Percentiles rank a stretch among this genome's conserved stretches.
Conservation (phyloP, 2,329 filamentous ascomycete genomes). For the Kalmusia sp. region DNA sequence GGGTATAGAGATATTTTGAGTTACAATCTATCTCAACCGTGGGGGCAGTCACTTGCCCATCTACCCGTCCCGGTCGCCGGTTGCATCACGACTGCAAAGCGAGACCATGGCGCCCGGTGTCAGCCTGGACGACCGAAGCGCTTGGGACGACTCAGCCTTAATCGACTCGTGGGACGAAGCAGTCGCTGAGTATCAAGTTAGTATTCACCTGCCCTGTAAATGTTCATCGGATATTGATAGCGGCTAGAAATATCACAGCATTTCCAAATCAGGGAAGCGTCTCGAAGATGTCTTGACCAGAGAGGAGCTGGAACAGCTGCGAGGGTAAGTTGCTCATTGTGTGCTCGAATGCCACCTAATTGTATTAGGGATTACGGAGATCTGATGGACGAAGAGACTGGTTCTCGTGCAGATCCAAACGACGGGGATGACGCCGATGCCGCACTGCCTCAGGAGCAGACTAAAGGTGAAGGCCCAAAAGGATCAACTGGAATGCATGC, state of each 20-base stretch:
- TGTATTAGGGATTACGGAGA: slow-evolving; percentile 39
- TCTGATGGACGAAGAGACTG: slow-evolving; percentile 31
- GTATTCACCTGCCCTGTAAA: background rate
- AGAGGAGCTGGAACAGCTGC: slow-evolving; percentile 40
- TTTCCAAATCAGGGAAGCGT: slow-evolving; percentile 43
- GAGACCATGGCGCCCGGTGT: slow-evolving; percentile 32
- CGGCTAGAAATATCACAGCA: slow-evolving; percentile 47
- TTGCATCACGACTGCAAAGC: background rate
- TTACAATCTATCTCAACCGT: too few species aligned
- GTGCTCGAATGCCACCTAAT: slow-evolving; percentile 5
- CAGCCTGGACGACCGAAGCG: slow-evolving; percentile 37
- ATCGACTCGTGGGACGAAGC: slow-evolving; percentile 45
- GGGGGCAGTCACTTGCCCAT: background rate
- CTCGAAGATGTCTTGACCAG: slow-evolving; percentile 42
- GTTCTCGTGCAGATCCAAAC: slow-evolving; percentile 24
- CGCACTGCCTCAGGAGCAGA: slow-evolving; percentile 27
- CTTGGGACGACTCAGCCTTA: slow-evolving; percentile 49
- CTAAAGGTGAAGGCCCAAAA: slow-evolving; percentile 17
- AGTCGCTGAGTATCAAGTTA: slow-evolving; percentile 45
- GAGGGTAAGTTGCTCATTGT: slow-evolving; percentile 27
- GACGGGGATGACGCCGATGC: slow-evolving; percentile 32
- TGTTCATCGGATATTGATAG: background rate
- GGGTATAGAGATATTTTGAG: background rate
- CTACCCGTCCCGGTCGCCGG: too few species aligned
- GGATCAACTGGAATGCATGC: slow-evolving; percentile 15